phyloP scores from a whole-genome alignment of 306 rosid genomes.

The Mimosa bimucronata region DNA sequence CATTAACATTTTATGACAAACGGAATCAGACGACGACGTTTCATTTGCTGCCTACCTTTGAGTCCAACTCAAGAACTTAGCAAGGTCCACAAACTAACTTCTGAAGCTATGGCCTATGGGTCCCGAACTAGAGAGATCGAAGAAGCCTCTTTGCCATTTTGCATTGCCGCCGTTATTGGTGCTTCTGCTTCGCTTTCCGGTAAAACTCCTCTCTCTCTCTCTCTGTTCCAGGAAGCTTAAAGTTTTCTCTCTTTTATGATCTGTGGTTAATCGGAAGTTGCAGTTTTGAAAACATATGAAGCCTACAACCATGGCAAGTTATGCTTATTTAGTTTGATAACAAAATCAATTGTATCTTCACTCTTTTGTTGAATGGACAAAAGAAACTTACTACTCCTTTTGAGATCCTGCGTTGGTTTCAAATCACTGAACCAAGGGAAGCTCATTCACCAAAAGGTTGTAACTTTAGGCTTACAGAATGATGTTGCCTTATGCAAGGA shows the following conservation, averaged over 20 bases:
- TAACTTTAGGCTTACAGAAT: constrained; percentile 61
- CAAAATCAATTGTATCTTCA: constrained; percentile 8
- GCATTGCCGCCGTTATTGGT: background rate
- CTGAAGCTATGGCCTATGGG: no score
- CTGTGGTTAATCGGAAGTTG: background rate
- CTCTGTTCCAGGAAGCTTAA: background rate
- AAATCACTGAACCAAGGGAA: constrained; percentile 59
- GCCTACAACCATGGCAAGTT: background rate
- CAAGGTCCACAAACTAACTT: no score
- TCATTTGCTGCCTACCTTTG: no score
- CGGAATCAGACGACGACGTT: no score
- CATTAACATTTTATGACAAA: no score
- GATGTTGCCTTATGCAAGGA: constrained; percentile 52
- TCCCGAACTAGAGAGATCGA: no score
- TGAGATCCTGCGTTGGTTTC: constrained; percentile 53
- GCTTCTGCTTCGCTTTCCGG: background rate
- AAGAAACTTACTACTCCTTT: constrained; percentile 50
- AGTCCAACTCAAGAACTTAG: no score
- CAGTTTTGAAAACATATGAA: background rate
- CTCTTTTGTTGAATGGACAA: constrained; percentile 51
- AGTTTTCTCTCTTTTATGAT: background rate
- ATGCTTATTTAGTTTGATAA: constrained; percentile 29
- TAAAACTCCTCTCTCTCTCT: background rate
- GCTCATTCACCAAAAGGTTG: constrained; percentile 65
- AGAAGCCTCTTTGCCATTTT: no score